Evolutionary conservation across 805 yeast species (phyloP), one percentile per base, ranked within the genome.

Genomic region (Candida boleticola): DNA sequence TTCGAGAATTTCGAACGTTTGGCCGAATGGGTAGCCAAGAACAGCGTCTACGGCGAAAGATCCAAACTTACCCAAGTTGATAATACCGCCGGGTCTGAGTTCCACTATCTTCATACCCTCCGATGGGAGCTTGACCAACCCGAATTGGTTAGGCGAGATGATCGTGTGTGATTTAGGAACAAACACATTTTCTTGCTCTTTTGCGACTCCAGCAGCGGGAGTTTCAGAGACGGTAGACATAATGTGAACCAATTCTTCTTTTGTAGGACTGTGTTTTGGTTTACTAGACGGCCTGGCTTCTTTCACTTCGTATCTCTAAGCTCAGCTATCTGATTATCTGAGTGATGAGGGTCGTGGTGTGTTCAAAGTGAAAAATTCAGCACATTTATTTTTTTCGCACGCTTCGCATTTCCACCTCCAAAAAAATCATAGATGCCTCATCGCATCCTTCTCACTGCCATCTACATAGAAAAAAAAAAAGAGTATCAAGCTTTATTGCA

Each of bases 31-130:
- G 53, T 73, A 82, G 2, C 97, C 97, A 31, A 92, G 61, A 10
- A 92, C 74, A 40, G 79, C 84, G 48, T 82, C 79, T 2, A 85
- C 88, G 23, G 74, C 66, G 59, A 93, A 93, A 0, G 84, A 71
- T 16, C 99, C 99, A 63, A 92, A 93, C 59, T 93, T 92, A 1
- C 99, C 99, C 49, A 93, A 71, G 42, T 80, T 79, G 16, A 93
- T 74, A 9, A 76, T 59, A 0, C 83, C 80, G 25, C 77, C 80
- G 3, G 77, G 73, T 38, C 72, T 74, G 45, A 90, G 66, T 51
- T 82, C 79, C n/a, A 85, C 80, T 30, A 90, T 74, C 57, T 87
- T 83, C 55, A 82, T 61, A 43, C 86, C 85, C 40, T 82, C 86
- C 1, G 97, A 88, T 0, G 98, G 98, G 44, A 89, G 71, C 41